These are phyloP conservation scores for Sicyos baderoa DNA, from an alignment of 306 rosid genomes.

Conservation along the genomic window DNA sequence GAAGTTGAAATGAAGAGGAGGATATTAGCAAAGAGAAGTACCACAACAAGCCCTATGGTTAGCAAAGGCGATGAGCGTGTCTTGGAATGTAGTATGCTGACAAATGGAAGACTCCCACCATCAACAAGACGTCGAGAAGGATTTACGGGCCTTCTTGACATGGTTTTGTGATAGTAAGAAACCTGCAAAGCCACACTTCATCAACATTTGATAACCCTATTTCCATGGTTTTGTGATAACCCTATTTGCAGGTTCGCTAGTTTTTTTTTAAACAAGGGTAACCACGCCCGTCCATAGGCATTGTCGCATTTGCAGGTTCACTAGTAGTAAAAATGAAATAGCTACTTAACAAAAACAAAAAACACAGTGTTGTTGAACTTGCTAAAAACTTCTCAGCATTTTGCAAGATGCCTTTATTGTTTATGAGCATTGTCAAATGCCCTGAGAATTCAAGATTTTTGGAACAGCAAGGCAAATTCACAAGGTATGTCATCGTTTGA, in stretches of 20 bases:
- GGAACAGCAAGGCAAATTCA: not conserved
- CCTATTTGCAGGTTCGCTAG: no score
- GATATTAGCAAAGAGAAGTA: constrained; percentile 28
- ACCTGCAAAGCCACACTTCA: constrained; percentile 8
- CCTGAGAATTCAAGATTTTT: not conserved
- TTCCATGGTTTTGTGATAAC: no score
- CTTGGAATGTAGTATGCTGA: constrained; percentile 57
- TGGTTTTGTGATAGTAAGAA: constrained; percentile 25
- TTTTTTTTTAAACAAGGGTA: no score
- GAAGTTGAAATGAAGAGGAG: not conserved
- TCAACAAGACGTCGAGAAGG: constrained; percentile 71
- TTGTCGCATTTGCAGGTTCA: no score
- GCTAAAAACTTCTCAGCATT: not conserved
- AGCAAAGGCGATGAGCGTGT: constrained; percentile 68
- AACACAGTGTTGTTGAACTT: not conserved
- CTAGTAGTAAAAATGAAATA: no score
- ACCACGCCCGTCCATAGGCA: no score
- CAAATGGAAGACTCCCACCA: constrained; percentile 60
- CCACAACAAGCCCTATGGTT: constrained; percentile 77
- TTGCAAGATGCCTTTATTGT: not conserved
- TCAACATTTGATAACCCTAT: not conserved
- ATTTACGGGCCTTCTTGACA: constrained; percentile 89
- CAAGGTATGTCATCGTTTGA: not conserved
- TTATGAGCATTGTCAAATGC: not conserved
- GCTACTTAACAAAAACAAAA: not conserved